Conservation (phyloP, 2,329 filamentous ascomycete species). For the Stachybotrys elegans region DNA sequence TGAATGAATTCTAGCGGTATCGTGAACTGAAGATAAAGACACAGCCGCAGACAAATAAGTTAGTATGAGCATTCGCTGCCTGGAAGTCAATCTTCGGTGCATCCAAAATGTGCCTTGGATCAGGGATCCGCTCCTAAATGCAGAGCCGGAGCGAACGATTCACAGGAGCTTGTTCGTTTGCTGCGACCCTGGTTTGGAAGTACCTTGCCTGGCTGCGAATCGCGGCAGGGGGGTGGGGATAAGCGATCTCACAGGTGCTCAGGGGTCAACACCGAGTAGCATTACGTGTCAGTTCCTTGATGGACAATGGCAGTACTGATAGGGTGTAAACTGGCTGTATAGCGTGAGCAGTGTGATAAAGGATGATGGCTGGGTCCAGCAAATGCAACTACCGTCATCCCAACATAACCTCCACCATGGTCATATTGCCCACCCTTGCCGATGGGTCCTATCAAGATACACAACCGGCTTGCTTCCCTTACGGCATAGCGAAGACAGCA, state of each 20-base stretch:
- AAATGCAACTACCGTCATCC: conserved; percentile 2
- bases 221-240: background rate
- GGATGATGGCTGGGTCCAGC: conserved; percentile 1
- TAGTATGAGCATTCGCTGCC: background rate
- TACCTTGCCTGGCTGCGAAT: background rate
- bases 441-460: background rate
- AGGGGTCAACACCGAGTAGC: background rate
- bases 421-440: background rate
- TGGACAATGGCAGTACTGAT: background rate
- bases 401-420: background rate
- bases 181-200: background rate
- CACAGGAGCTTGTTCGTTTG: background rate
- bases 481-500: background rate
- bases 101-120: background rate
- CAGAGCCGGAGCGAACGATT: background rate
- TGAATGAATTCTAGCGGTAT: background rate
- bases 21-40: background rate
- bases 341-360: background rate
- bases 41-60: background rate
- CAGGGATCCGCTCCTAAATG: background rate
- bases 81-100: background rate
- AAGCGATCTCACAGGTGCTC: background rate
- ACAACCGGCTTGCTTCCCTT: background rate
- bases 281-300: conserved; percentile 2
- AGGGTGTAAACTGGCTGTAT: background rate